Evolutionary conservation across 208 protist species (phyloP), one percentile per base, ranked within the genome.

Genomic region (Acanthamoeba lenticulata): DNA sequence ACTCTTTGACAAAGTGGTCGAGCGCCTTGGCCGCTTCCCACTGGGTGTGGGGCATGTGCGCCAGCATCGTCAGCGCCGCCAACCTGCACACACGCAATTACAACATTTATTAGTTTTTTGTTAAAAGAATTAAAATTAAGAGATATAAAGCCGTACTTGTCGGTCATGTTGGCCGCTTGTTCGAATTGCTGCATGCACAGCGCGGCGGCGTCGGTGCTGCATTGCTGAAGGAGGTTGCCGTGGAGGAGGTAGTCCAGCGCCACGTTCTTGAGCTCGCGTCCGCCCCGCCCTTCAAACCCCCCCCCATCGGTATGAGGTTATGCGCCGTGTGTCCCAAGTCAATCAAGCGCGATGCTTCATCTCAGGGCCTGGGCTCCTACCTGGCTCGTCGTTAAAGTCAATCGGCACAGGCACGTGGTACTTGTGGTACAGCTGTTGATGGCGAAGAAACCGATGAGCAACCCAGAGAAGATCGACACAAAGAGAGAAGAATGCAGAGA

Each of bases 241-340:
- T 81, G 69, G 34, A 81, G 38, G 38, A 81, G 69, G 38, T 81
- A 81, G 69, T 81, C 69, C 15, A 81, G 69, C 21, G 69, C 69
- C 19, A 45, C 44, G 69, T 81, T 81, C 40, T 81, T 81, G 13
- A 81, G 13, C 40, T 81, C 69, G 11, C 69, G 69, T 29, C 44
- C 44, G 2, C 69, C 69, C n/a, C 69, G 32, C 34, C 38, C 69
- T 81, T 5, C 15, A 21, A 13, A 57, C 49, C 49, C 5, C 5
- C 17, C 49, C 5, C 17, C 49, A 21, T 15, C 45, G 45, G 15
- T 21, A 55, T 11, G 17, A 6, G 19, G 24, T 0, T 21, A 24
- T 21, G 27, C 49, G n/a, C n/a, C n/a, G n/a, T n/a, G 9, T 27
- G 7, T 27, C 27, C 5, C 0, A 21, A 21, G 0, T 27, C 49